Evolutionary conservation across 2,329 filamentous ascomycete species (phyloP).

Genomic region (Neurospora crassa): DNA sequence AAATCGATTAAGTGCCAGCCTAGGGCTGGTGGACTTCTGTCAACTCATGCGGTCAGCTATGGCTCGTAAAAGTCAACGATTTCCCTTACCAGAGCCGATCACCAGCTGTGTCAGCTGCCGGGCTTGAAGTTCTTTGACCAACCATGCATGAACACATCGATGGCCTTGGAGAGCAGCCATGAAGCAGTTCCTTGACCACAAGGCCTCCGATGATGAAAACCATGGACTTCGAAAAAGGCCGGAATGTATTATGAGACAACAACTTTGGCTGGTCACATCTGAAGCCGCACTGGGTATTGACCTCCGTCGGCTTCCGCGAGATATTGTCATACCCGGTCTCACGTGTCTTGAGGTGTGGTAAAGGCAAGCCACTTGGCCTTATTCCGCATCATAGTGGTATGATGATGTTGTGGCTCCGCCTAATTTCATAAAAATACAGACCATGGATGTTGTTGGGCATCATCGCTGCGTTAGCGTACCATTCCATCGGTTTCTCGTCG

Average conservation of each 20-base stretch:
- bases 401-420: not conserved
- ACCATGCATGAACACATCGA: not conserved
- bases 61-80: not conserved
- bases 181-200: not conserved
- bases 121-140: not conserved
- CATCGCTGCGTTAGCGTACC: not conserved
- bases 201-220: not conserved
- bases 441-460: slow-evolving; percentile 6
- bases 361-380: not conserved
- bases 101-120: not conserved
- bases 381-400: not conserved
- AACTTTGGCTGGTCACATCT: not conserved
- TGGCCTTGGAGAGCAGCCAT: not conserved
- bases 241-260: not conserved
- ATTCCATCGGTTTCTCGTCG: not conserved
- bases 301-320: not conserved
- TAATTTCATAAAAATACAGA: not conserved
- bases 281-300: not conserved
- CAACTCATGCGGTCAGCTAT: not conserved
- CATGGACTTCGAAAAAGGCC: not conserved
- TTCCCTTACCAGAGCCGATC: not conserved
- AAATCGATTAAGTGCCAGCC: not conserved
- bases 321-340: not conserved
- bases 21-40: not conserved
- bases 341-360: not conserved